Evolutionary conservation across 495 filamentous ascomycete species (phyloP), one percentile per base, ranked within the genome.

Genomic region (Umbilicaria muhlenbergii): DNA sequence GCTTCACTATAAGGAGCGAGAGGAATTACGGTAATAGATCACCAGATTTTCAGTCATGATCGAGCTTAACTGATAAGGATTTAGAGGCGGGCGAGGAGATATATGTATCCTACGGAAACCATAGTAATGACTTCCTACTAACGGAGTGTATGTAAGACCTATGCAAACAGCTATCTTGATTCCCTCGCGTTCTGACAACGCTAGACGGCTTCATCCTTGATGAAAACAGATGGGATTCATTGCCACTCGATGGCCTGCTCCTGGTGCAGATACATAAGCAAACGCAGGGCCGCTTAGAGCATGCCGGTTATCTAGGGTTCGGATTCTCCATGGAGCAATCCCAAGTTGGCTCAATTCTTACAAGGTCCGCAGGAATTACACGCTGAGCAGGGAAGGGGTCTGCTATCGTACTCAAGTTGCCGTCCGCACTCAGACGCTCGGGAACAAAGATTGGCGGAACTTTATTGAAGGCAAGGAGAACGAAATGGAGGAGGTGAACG

Each of bases 91-190:
- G 80, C 8, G 80, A 88, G 32, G 84, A 94, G 53, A 61, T 94
- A 7, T 80, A 69, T 48, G 81, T 89, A 41, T 80, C 74, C 43
- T 94, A 94, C 53, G 87, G 87, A 4, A 54, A 62, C 36, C 87
- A 94, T 60, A 65, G 70, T 11, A 87, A 88, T 51, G 86, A 92
- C 55, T 83, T 87, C 46, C 67, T 83, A 4, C 69, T 93, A 4
- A 73, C 75, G 3, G 87, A 94, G 66, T 91, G 73, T 77, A 51
- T 52, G 67, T 51, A 0, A 36, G 36, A 45, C 47, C 39, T 49
- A 6, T 28, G 24, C 24, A 28, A 28, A 28, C 24, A 47, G 24
- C 47, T 49, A 36, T 44, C 21, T 28, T 38, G 11, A n/a, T 13
- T 10, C 14, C 0, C 34, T 34, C n/a, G 32, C 16, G 36, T 32